Evolutionary conservation across 306 rosid genomes (phyloP).

Genomic region (Phaseolus lunatus): DNA sequence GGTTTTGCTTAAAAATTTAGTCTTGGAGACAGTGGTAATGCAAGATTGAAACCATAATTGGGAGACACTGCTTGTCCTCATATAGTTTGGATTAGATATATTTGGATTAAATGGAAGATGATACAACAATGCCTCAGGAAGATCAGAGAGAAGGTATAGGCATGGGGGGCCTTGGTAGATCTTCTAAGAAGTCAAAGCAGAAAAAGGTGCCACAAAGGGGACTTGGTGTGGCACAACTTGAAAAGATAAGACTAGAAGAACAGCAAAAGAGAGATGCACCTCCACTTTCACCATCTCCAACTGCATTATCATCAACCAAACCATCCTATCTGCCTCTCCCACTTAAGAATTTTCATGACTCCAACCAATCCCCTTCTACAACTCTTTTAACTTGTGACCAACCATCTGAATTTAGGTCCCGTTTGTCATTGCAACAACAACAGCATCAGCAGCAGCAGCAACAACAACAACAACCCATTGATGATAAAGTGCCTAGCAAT

Average conservation of each 20-base stretch:
- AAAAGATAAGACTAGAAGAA: constrained; percentile 77
- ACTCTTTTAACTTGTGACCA: constrained; percentile 47
- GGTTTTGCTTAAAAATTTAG: constrained; percentile 40
- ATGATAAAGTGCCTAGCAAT: constrained; percentile 43
- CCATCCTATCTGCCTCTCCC: constrained; percentile 51
- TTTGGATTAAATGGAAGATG: constrained; percentile 50
- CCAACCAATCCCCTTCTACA: constrained; percentile 51
- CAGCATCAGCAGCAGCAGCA: constrained; percentile 14
- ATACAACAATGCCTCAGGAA: constrained; percentile 60
- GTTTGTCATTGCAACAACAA: constrained; percentile 41
- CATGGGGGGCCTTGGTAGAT: constrained; percentile 40
- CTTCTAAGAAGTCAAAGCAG: constrained; percentile 63
- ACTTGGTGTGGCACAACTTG: constrained; percentile 92
- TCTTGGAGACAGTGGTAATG: constrained; percentile 8
- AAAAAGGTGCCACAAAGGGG: constrained; percentile 92
- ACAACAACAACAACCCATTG: not conserved
- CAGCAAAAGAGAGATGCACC: constrained; percentile 56
- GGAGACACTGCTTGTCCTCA: not conserved
- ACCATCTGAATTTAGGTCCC: constrained; percentile 47
- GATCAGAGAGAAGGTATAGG: constrained; percentile 54
- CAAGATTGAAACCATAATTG: constrained; percentile 13
- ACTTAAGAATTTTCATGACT: constrained; percentile 48
- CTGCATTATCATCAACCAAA: constrained; percentile 50
- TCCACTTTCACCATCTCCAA: constrained; percentile 44
- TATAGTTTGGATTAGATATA: not conserved